Conservation (phyloP, 2,329 filamentous ascomycete genomes). For the Colletotrichum caudatum region DNA sequence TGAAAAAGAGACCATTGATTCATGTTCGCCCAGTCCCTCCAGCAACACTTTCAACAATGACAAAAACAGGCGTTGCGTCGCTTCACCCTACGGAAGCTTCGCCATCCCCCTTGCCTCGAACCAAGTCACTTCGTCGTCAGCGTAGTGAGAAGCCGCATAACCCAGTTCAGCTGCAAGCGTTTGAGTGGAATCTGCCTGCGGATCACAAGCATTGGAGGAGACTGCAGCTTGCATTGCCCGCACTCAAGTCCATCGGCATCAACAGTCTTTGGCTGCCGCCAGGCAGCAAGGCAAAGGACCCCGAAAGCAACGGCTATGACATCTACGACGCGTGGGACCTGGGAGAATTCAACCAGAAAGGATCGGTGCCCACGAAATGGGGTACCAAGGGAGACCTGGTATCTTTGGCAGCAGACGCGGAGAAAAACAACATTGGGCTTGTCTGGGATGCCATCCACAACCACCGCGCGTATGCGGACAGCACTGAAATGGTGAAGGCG, state of each 20-base stretch:
- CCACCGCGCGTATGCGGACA: constrained; percentile 37
- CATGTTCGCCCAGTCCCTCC: neutral
- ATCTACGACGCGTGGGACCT: constrained; percentile 40
- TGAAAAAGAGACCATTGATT: neutral
- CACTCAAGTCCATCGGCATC: constrained; percentile 25
- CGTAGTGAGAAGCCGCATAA: constrained; percentile 26
- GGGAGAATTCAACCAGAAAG: constrained; percentile 39
- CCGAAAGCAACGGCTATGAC: constrained; percentile 39
- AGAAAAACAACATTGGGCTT: constrained; percentile 25
- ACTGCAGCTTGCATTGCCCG: constrained; percentile 9
- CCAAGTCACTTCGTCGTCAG: constrained; percentile 17
- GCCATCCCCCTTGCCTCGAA: constrained; percentile 1
- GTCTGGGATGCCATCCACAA: constrained; percentile 40
- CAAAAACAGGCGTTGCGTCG: constrained; percentile 3
- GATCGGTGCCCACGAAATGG: constrained; percentile 38
- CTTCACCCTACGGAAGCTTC: constrained; percentile 11
- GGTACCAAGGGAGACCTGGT: constrained; percentile 33
- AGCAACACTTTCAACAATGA: constrained; percentile 19
- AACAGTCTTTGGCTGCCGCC: constrained; percentile 36
- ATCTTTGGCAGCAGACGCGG: constrained; percentile 26
- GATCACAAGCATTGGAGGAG: constrained; percentile 36
- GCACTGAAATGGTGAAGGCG: constrained; percentile 36
- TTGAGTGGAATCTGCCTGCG: constrained; percentile 37
- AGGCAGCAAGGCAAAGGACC: constrained; percentile 38
- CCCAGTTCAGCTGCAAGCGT: constrained; percentile 34